phyloP scores from a whole-genome alignment of 768 basidiomycete genomes.

The Hysterangium stoloniferum region DNA sequence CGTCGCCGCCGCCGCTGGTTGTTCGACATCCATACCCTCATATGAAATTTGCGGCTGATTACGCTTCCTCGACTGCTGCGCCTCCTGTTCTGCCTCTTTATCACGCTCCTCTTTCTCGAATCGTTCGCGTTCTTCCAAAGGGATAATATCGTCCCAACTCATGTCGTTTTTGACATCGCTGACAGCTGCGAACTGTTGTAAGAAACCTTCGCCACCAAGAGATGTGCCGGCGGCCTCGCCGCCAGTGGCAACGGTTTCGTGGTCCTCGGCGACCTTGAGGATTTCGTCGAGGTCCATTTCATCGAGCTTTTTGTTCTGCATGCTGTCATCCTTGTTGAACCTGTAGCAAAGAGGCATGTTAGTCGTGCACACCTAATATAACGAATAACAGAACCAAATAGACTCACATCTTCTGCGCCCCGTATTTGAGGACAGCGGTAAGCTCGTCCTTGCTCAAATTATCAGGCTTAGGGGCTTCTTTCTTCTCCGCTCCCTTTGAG shows the following conservation, averaged over 20 bases:
- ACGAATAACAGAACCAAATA: constrained; percentile 11
- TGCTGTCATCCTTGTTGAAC: constrained; percentile 95
- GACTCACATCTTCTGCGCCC: constrained; percentile 91
- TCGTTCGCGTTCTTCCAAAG: constrained; percentile 79
- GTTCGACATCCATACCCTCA: constrained; percentile 89
- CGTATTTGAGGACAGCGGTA: constrained; percentile 95
- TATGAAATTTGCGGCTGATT: constrained; percentile 88
- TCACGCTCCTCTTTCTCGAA: constrained; percentile 77
- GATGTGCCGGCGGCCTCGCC: constrained; percentile 86
- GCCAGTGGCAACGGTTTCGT: constrained; percentile 81
- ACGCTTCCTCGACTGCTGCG: constrained; percentile 55
- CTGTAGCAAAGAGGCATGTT: constrained; percentile 29
- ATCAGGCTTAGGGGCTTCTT: constrained; percentile 68
- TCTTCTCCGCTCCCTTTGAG: constrained; percentile 58
- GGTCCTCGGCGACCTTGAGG: constrained; percentile 91
- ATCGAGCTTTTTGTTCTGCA: constrained; percentile 91
- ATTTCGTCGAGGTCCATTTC: constrained; percentile 99
- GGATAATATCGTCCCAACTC: constrained; percentile 99
- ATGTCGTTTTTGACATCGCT: constrained; percentile 99
- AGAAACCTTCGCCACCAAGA: constrained; percentile 95
- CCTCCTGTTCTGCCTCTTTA: constrained; percentile 62
- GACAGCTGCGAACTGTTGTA: constrained; percentile 89
- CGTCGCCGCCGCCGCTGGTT: constrained; percentile 50
- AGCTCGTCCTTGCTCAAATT: constrained; percentile 94
- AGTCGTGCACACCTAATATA: constrained; percentile 9